Conservation (phyloP, 805 yeast species). For the Suhomyces vadensis region DNA sequence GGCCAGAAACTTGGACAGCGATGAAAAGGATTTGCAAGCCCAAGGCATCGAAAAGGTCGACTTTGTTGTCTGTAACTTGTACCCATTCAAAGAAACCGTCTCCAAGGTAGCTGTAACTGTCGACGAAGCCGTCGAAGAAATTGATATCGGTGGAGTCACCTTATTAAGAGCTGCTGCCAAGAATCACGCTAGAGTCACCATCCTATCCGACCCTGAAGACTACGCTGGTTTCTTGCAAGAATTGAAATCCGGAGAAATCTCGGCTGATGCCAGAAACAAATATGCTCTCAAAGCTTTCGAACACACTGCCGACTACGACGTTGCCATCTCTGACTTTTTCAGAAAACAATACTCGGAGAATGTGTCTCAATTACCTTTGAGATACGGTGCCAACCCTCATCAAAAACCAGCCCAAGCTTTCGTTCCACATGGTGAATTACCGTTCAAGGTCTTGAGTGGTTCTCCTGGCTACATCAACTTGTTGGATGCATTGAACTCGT, state of each 20-base stretch:
- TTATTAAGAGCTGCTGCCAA: slow-evolving; percentile 97
- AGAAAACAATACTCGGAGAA: slow-evolving; percentile 95
- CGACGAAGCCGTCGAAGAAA: slow-evolving; percentile 97
- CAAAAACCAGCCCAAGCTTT: slow-evolving; percentile 99
- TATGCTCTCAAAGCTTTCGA: slow-evolving; percentile 96
- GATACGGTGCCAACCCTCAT: slow-evolving; percentile 99
- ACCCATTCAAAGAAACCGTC: slow-evolving; percentile 97
- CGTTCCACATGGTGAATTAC: slow-evolving; percentile 82
- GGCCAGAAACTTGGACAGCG: slow-evolving; percentile 89
- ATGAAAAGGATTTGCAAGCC: slow-evolving; percentile 81
- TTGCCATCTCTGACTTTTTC: slow-evolving; percentile 94
- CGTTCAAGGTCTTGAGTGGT: slow-evolving; percentile 90
- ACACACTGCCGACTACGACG: slow-evolving; percentile 97
- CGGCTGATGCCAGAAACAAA: slow-evolving; percentile 71
- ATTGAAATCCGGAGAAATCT: slow-evolving; percentile 69
- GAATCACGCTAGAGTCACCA: slow-evolving; percentile 95
- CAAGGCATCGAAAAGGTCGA: slow-evolving; percentile 96
- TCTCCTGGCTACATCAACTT: slow-evolving; percentile 97
- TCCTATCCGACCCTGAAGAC: slow-evolving; percentile 91
- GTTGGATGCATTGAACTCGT: slow-evolving; percentile 94
- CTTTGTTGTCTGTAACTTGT: slow-evolving; percentile 94
- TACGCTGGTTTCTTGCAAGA: slow-evolving; percentile 86
- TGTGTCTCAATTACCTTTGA: slow-evolving; percentile 83
- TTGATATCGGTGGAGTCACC: slow-evolving; percentile 97
- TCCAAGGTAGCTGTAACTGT: slow-evolving; percentile 93